phyloP scores from a whole-genome alignment of 2,329 filamentous ascomycete genomes.

The Grosmannia penicillata region DNA sequence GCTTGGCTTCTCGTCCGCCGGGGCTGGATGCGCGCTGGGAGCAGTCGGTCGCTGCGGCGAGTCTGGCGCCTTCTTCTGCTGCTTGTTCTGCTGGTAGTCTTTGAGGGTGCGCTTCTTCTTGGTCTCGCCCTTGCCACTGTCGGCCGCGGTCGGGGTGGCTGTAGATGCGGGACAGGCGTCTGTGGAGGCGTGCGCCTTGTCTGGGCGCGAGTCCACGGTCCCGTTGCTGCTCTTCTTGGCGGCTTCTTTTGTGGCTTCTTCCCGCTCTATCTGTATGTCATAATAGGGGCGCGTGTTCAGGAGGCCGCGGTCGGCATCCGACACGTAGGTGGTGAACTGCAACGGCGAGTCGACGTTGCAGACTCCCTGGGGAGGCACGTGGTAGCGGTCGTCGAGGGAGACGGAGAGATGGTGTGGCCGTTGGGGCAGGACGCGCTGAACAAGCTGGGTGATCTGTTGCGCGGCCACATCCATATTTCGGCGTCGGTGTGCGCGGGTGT shows the following conservation, averaged over 20 bases:
- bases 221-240: not conserved
- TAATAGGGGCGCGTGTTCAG: conserved; percentile 42
- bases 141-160: conserved; percentile 11
- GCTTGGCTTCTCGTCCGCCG: too few species aligned
- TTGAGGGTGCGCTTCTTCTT: conserved; percentile 36
- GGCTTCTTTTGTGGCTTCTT: not conserved
- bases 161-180: conserved; percentile 21
- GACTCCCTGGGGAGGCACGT: conserved; percentile 22
- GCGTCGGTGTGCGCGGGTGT: not conserved
- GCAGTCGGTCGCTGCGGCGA: too few species aligned
- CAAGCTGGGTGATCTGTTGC: conserved; percentile 12
- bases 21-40: too few species aligned
- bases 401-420: conserved; percentile 33
- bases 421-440: conserved; percentile 11
- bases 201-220: not conserved
- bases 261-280: conserved; percentile 38
- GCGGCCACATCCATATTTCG: conserved; percentile 13
- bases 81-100: conserved; percentile 40
- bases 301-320: conserved; percentile 41
- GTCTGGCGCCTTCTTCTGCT: conserved; percentile 27
- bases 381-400: conserved; percentile 31
- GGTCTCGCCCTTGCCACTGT: conserved; percentile 16
- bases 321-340: conserved; percentile 42
- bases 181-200: conserved; percentile 5
- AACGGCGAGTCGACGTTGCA: conserved; percentile 30